These are phyloP conservation scores for Salix suchowensis DNA, from an alignment of 345 rosid genomes.

Conservation along the genomic window DNA sequence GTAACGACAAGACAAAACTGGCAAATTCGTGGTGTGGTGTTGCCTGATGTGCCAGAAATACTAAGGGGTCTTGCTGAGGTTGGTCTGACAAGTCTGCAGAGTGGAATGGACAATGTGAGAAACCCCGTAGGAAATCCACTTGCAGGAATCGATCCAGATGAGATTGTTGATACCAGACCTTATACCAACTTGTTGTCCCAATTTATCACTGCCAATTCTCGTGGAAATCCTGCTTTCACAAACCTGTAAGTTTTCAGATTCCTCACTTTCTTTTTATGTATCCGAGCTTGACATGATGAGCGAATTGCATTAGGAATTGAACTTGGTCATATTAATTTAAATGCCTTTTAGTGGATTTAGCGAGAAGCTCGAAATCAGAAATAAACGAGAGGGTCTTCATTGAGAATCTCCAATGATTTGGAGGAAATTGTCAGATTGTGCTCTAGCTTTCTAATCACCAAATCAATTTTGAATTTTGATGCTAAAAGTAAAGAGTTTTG, in stretches of 20 bases:
- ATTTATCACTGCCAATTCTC: constrained; percentile 65
- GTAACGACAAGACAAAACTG: constrained; percentile 93
- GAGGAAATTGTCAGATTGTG: too few species aligned
- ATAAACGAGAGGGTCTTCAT: too few species aligned
- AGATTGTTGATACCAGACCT: constrained; percentile 88
- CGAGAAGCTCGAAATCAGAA: too few species aligned
- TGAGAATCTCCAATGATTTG: too few species aligned
- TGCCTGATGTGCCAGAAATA: constrained; percentile 88
- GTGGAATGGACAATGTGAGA: constrained; percentile 98
- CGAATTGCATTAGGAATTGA: too few species aligned
- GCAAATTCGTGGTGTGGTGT: constrained; percentile 90
- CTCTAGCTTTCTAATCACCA: too few species aligned
- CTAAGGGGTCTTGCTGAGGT: constrained; percentile 72
- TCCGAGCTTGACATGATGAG: too few species aligned
- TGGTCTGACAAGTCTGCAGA: constrained; percentile 83
- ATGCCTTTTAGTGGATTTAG: too few species aligned
- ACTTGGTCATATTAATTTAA: too few species aligned
- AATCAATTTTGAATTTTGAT: background rate
- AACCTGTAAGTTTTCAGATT: constrained; percentile 59
- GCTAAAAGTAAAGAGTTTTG: background rate
- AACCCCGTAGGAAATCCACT: constrained; percentile 92
- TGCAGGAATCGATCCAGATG: constrained; percentile 86
- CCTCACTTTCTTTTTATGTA: background rate
- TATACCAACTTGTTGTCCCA: constrained; percentile 74
- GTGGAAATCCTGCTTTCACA: constrained; percentile 61